phyloP scores from a whole-genome alignment of 2,329 filamentous ascomycete genomes.

The Xylaria sp. region DNA sequence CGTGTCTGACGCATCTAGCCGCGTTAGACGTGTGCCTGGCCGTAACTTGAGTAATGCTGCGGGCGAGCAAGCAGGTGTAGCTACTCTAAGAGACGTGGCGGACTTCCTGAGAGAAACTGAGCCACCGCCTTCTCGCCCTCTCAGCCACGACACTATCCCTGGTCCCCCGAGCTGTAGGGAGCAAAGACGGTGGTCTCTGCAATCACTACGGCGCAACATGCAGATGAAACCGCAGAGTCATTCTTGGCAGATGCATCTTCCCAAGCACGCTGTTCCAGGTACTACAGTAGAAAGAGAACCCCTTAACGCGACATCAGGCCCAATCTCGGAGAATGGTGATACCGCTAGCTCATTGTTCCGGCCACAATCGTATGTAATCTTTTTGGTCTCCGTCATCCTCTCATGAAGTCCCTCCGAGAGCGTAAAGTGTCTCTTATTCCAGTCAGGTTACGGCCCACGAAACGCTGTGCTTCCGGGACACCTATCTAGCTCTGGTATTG shows the following conservation, averaged over 20 bases:
- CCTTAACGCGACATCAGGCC: slow-evolving; percentile 20
- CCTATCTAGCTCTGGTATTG: background rate
- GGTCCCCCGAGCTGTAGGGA: slow-evolving; percentile 8
- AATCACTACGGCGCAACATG: slow-evolving; percentile 21
- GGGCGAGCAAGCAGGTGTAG: slow-evolving; percentile 18
- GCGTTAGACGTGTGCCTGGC: background rate
- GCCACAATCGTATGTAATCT: slow-evolving; percentile 17
- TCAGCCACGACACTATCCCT: slow-evolving; percentile 19
- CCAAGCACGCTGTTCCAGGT: slow-evolving; percentile 16
- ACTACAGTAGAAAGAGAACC: slow-evolving; percentile 17
- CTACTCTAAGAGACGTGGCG: slow-evolving; percentile 21
- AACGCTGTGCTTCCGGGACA: background rate
- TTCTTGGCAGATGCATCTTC: slow-evolving; percentile 15
- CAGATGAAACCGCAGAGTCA: slow-evolving; percentile 15
- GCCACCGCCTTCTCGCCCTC: slow-evolving; percentile 16
- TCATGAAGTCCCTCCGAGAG: background rate
- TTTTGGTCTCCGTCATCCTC: background rate
- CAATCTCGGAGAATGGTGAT: slow-evolving; percentile 3
- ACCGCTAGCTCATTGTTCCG: slow-evolving; percentile 18
- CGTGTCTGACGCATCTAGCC: slow-evolving; percentile 20
- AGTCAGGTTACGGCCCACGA: background rate
- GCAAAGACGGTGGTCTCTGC: slow-evolving; percentile 20
- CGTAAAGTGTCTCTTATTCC: background rate
- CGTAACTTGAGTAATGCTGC: slow-evolving; percentile 15
- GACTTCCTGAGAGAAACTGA: slow-evolving; percentile 24